phyloP scores from a whole-genome alignment of 2,329 filamentous ascomycete species.

The Drechslerella coelobrocha region DNA sequence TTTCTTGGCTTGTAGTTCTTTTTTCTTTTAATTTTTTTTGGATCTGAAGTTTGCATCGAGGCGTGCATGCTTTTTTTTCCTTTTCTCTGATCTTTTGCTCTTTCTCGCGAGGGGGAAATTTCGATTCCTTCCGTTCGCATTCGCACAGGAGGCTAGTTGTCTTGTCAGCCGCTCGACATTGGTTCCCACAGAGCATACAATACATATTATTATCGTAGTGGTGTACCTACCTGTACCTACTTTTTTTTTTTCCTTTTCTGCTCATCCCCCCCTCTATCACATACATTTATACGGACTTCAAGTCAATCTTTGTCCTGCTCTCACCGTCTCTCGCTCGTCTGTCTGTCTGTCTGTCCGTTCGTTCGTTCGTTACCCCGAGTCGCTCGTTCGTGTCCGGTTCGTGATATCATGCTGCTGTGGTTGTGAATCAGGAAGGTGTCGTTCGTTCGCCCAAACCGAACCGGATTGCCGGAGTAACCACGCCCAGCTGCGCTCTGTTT shows the following conservation, averaged over 20 bases:
- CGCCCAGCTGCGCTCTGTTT: slow-evolving; percentile 31
- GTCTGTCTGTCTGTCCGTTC: not conserved
- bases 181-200: no score
- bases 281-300: not conserved
- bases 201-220: not conserved
- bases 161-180: not conserved
- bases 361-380: not conserved
- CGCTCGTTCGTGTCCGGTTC: not conserved
- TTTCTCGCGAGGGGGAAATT: slow-evolving; percentile 30
- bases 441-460: not conserved
- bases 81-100: not conserved
- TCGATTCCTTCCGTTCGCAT: slow-evolving; percentile 32
- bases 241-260: not conserved
- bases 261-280: no score
- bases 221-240: not conserved
- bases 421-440: no score
- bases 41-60: no score
- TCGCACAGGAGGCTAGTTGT: slow-evolving; percentile 39
- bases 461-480: slow-evolving; percentile 47
- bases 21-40: no score
- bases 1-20: no score
- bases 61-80: not conserved
- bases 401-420: not conserved
- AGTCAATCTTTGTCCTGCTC: no score
- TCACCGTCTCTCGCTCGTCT: no score